Evolutionary conservation across 2,329 filamentous ascomycete species (phyloP).

Genomic region (Coniochaeta sp.): DNA sequence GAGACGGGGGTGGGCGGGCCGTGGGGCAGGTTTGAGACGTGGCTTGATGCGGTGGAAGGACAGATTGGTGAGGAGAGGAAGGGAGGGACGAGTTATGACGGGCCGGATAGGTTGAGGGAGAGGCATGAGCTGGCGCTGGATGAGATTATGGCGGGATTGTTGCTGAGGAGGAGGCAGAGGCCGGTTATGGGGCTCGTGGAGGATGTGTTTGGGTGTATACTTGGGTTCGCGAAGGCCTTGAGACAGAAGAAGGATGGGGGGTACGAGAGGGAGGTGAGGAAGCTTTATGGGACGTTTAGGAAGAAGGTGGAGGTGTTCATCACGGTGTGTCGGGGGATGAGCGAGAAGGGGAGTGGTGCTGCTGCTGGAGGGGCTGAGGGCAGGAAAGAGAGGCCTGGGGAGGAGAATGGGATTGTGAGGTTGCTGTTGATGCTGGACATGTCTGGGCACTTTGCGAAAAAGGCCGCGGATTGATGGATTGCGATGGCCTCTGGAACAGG

Average conservation of each 20-base stretch:
- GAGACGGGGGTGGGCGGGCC: slow-evolving; percentile 66
- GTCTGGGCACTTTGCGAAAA: not conserved
- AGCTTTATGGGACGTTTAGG: slow-evolving; percentile 58
- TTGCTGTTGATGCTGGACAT: slow-evolving; percentile 23
- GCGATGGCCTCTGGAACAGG: no score
- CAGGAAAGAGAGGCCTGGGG: slow-evolving; percentile 10
- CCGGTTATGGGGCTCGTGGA: slow-evolving; percentile 68
- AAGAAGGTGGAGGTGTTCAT: slow-evolving; percentile 71
- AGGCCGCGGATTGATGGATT: not conserved
- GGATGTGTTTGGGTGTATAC: slow-evolving; percentile 65
- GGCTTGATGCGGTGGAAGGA: slow-evolving; percentile 56
- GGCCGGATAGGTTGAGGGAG: slow-evolving; percentile 59
- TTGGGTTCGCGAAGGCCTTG: slow-evolving; percentile 58
- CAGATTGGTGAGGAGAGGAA: slow-evolving; percentile 7
- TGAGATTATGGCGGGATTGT: slow-evolving; percentile 64
- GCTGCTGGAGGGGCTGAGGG: slow-evolving; percentile 11
- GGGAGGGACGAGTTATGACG: slow-evolving; percentile 26
- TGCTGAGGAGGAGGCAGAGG: slow-evolving; percentile 68
- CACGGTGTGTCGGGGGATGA: slow-evolving; percentile 60
- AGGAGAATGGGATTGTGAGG: slow-evolving; percentile 12
- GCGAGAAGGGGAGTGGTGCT: slow-evolving; percentile 51
- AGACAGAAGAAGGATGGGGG: slow-evolving; percentile 24
- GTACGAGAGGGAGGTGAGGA: slow-evolving; percentile 20
- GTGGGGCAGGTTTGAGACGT: slow-evolving; percentile 65
- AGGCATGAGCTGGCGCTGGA: slow-evolving; percentile 70